Evolutionary conservation across 495 filamentous ascomycete species (phyloP), one percentile per base, ranked within the genome.

Genomic region (Hyaloscypha variabilis): DNA sequence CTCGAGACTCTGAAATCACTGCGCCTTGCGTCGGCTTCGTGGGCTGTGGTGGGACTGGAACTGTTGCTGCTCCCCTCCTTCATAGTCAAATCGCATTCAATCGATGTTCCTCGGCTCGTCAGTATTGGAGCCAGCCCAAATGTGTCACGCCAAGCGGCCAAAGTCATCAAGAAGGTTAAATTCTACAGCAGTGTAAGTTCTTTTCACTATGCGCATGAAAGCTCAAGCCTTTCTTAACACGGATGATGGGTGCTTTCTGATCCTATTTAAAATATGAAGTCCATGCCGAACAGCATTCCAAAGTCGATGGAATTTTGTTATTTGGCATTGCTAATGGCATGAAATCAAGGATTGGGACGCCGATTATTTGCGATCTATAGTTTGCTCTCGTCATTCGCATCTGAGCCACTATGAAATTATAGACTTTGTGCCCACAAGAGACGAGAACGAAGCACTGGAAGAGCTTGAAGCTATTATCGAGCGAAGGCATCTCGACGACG

Each of bases 1-100:
- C 60, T 70, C 51, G 23, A 50, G 11, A 58, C 60, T 14, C 6
- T 70, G 10, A 64, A 58, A 21, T 50, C 63, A 25, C 29, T 70
- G n/a, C 68, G 68, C 21, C 57, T 50, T 1, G 64, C 58, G 10
- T 70, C 68, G 2, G 64, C 42, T 42, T 58, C 68, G 23, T 70
- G 68, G 64, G 54, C 60, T 21, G 21, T 19, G 4, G 52, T 62
- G 10, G 64, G 68, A 23, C n/a, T 62, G 24, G 68, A 70, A 23
- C 17, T 64, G 11, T 54, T 70, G 21, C 25, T 70, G 2, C 51
- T 66, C 11, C 60, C 60, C n/a, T 56, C 30, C 1, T 70, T 70
- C 64, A n/a, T n/a, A 1, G 30, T 70, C 55, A 56, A 53, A 17
- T 62, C 60, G 8, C 28, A 29, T 50, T 50, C 51, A 23, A 10